A percentile compares a stretch with the other conserved stretches of the same genome.
Evolutionary conservation across 257 asterid species (phyloP).

Genomic region (Jasminum sambac): DNA sequence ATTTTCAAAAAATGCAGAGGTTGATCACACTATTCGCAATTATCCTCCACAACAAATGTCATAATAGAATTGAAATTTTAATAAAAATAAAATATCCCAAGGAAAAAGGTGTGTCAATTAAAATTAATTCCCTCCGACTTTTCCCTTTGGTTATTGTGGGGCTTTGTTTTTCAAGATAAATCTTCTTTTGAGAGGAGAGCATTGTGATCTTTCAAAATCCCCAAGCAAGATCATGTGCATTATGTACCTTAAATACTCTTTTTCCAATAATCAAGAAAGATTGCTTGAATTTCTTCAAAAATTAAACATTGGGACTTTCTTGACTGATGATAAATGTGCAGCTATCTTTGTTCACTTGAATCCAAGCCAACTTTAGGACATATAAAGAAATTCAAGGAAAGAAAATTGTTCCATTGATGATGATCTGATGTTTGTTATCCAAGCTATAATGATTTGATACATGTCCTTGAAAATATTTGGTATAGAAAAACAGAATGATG

Average conservation of each 20-base stretch:
- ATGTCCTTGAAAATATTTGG: conserved; percentile 1
- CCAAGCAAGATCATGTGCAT: conserved; percentile 55
- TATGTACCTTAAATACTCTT: conserved; percentile 24
- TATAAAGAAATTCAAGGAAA: conserved; percentile 16
- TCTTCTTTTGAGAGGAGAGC: conserved; percentile 41
- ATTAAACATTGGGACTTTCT: background rate
- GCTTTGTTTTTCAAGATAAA: conserved; percentile 26
- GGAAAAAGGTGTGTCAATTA: no score
- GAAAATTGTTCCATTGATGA: conserved; percentile 26
- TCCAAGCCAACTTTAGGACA: background rate
- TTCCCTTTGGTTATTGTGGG: background rate
- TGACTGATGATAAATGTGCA: conserved; percentile 3
- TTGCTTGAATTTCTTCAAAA: background rate
- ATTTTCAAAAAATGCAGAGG: no score
- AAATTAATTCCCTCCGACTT: no score
- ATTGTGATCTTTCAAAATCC: conserved; percentile 50
- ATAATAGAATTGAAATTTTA: no score
- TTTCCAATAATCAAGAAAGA: conserved; percentile 5
- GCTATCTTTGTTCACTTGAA: conserved; percentile 4
- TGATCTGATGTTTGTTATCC: conserved; percentile 32
- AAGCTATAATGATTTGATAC: background rate
- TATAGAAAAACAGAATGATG: background rate
- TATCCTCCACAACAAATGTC: no score
- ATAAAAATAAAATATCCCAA: no score
- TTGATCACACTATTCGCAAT: no score